Evolutionary conservation across 2,329 filamentous ascomycete species (phyloP), one percentile per base, ranked within the genome.

Genomic region (Albophoma yamanashiensis): DNA sequence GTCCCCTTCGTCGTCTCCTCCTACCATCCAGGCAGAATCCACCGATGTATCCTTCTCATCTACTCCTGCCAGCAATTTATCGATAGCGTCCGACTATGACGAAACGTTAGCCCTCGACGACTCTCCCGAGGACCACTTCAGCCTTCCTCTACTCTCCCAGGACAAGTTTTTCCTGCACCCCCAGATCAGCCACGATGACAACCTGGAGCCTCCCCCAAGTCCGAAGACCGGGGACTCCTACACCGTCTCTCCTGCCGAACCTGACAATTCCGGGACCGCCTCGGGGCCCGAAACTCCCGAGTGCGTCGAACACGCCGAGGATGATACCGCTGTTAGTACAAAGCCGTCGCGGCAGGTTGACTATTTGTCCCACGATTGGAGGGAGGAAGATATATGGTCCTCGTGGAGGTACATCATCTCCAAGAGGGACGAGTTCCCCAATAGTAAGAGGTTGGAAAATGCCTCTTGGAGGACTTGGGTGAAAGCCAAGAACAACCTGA

Each of bases 401-500:
- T 97, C 93, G 1, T 97, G 94, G 94, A 87, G 92, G 70, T 94
- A 96, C 71, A 91, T 97, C 67, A 86, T 92, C 20, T 87, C 89
- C 36, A 89, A 91, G 68, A 82, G 88, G 67, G 86, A 85, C 62
- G 83, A 90, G 58, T 95, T 95, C 65, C 86, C 85, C 66, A 93
- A 97, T 72, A 84, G 89, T 42, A 87, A 87, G 40, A 82, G 94
- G 57, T 75, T 97, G 38, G 94, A 97, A 74, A 97, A 99, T 74
- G 94, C 94, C 3, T 96, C 92, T 0, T 99, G 94, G 94, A 84
- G 94, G 71, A 94, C 92, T 1, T 97, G 94, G 94, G 89, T 91
- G 71, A 97, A 97, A 75, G 82, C 89, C 56, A 96, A 96, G 75
- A 89, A 95, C 73, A 85, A 89, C 47, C 79, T 97, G 56, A 88